Percentiles rank a stretch among this genome's conserved stretches.
Conservation (phyloP, 768 basidiomycete species). For the Lactarius hengduanensis region DNA sequence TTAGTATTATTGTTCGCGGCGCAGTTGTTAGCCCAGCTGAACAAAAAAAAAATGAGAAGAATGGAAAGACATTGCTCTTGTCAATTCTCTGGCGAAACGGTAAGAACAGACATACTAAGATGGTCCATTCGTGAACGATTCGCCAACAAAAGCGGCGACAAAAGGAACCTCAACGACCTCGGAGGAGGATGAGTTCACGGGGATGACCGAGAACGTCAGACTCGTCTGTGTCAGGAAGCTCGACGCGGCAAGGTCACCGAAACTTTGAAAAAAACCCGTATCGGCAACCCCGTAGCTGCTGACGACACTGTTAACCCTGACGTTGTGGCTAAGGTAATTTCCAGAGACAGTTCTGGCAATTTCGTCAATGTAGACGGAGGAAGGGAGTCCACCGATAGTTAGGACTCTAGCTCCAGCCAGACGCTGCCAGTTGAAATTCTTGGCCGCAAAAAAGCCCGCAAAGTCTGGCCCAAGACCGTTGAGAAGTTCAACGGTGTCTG, state of each 20-base stretch:
- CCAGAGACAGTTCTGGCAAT: slow-evolving; percentile 58
- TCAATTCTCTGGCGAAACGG: slow-evolving; percentile 1
- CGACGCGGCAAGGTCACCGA: slow-evolving; percentile 57
- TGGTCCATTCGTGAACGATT: slow-evolving; percentile 47
- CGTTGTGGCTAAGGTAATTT: slow-evolving; percentile 60
- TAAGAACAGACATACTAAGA: slow-evolving; percentile 46
- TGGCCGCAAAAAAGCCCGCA: slow-evolving; percentile 42
- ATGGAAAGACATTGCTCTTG: neutral
- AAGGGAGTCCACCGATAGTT: slow-evolving; percentile 50
- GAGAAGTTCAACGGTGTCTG: slow-evolving; percentile 53
- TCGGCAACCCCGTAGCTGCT: slow-evolving; percentile 50
- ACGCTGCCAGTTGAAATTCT: slow-evolving; percentile 56
- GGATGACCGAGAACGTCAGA: slow-evolving; percentile 48
- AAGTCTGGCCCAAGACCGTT: slow-evolving; percentile 45
- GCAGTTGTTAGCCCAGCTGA: slow-evolving; percentile 61
- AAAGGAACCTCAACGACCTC: slow-evolving; percentile 56
- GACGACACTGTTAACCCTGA: slow-evolving; percentile 62
- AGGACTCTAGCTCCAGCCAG: slow-evolving; percentile 60
- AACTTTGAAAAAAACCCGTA: slow-evolving; percentile 50
- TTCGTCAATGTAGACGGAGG: slow-evolving; percentile 54
- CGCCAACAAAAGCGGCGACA: slow-evolving; percentile 47
- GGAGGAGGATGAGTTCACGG: slow-evolving; percentile 44
- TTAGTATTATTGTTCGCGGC: slow-evolving; percentile 50
- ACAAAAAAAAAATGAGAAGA: neutral
- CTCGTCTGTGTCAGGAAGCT: slow-evolving; percentile 46